Evolutionary conservation across 208 protist genomes (phyloP).

Genomic region (Acanthamoeba healyi): DNA sequence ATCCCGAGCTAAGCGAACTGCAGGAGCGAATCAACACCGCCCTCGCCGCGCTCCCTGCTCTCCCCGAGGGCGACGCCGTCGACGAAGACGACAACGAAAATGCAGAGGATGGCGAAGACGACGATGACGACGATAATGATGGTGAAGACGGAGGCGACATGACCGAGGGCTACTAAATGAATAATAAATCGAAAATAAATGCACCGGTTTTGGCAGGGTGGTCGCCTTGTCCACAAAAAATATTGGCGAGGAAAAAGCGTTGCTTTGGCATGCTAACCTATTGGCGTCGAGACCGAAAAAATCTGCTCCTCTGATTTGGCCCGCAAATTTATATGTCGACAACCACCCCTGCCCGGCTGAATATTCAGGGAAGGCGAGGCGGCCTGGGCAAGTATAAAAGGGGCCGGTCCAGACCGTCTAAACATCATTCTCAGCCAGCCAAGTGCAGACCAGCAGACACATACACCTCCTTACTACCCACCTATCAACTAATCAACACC

Average conservation of each 20-base stretch:
- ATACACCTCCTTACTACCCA: background rate
- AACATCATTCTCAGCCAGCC: background rate
- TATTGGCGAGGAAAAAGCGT: too few relatives aligned
- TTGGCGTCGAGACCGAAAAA: too few relatives aligned
- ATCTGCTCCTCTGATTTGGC: background rate
- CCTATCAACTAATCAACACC: background rate
- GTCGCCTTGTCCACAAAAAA: too few relatives aligned
- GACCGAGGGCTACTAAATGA: background rate
- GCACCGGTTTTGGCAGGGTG: too few relatives aligned
- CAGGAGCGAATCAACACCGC: slow-evolving; percentile 7
- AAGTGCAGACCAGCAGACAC: background rate
- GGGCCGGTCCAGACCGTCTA: background rate
- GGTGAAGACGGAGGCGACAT: background rate
- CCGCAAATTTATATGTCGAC: background rate
- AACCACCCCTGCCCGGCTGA: too few relatives aligned
- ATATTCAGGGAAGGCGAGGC: background rate
- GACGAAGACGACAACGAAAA: background rate
- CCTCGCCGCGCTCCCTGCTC: background rate
- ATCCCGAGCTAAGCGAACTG: slow-evolving; percentile 1
- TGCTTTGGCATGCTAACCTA: too few relatives aligned
- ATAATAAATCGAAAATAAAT: background rate
- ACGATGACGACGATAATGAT: background rate
- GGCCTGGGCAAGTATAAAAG: background rate
- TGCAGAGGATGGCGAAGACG: background rate
- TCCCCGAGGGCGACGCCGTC: background rate